Evolutionary conservation across 2,329 filamentous ascomycete genomes (phyloP), one percentile per base, ranked within the genome.

Genomic region (Hypoxylon sp.): DNA sequence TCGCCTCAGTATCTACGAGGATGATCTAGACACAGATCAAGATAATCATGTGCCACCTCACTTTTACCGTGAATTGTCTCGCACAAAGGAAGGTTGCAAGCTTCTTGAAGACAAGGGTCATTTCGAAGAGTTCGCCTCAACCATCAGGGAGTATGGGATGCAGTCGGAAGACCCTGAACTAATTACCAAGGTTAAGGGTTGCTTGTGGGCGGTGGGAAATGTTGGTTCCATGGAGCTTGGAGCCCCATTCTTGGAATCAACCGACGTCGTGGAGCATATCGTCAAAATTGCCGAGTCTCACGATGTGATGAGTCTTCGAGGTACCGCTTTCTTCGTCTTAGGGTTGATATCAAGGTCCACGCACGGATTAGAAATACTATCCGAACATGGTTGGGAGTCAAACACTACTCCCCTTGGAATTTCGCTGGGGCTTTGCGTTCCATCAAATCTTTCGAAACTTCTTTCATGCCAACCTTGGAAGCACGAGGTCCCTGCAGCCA

Each of bases 141-240:
- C 93, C 0, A 97, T 99, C 72, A 90, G 91, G 53, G 94, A 98
- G 69, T 91, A 94, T 74, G 92, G 91, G 37, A 91, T 94, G 84
- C 92, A 96, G 73, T 90, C 91, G 46, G 92, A 97, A 72, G 96
- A 99, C 74, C 79, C 87, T 0, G 96, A 99, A 79, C 87, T 91
- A 24, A 90, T 98, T 48, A 89, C 93, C 65, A 98, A 98, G 78
- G 93, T 98, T 71, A 99, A 99, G 79, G 96, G 94, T 6, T 98
- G 94, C 77, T 85, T 99, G 52, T 99, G 96, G 96, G 96, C 96
- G 0, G 94, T 99, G 0, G 96, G 96, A 24, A 99, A 99, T 74
- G 95, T 99, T 39, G 96, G 96, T 0, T 98, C 94, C 0, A 98
- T 99, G 94, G 95, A 98, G 75, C 89, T 98, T 1, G 96, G 96